Conservation (phyloP, 345 rosid genomes). For the Odontarrhena argentea region DNA sequence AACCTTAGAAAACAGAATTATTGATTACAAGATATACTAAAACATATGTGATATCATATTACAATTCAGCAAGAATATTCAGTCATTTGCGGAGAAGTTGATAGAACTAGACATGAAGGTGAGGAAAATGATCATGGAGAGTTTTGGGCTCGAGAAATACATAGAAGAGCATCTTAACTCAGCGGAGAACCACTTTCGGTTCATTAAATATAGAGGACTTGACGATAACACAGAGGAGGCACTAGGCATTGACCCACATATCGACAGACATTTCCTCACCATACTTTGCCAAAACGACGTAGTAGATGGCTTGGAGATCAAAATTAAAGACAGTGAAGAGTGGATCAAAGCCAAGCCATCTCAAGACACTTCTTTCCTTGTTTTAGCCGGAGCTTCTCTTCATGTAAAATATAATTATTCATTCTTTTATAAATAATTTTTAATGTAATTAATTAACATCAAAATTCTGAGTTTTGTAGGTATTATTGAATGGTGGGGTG, state of each 20-base stretch:
- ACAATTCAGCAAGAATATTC: slow-evolving; percentile 36
- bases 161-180: slow-evolving; percentile 43
- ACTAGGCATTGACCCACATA: slow-evolving; percentile 45
- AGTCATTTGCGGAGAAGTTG: slow-evolving; percentile 26
- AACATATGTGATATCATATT: too few relatives aligned
- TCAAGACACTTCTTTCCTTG: slow-evolving; percentile 48
- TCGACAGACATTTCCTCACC: slow-evolving; percentile 53
- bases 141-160: slow-evolving; percentile 49
- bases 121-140: slow-evolving; percentile 57
- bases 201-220: slow-evolving; percentile 45
- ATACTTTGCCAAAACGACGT: slow-evolving; percentile 56
- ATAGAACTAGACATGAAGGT: slow-evolving; percentile 47
- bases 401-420: slow-evolving; percentile 27
- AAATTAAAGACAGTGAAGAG: slow-evolving; percentile 43
- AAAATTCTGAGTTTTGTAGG: slow-evolving; percentile 16
- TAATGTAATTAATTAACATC: neutral
- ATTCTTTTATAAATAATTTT: neutral
- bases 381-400: too few relatives aligned
- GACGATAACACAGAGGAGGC: slow-evolving; percentile 9
- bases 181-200: slow-evolving; percentile 42
- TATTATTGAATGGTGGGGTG: slow-evolving; percentile 40
- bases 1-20: too few relatives aligned
- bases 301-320: slow-evolving; percentile 52
- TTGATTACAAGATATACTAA: too few relatives aligned
- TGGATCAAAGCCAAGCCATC: slow-evolving; percentile 49